These are phyloP conservation scores for Acanthamoeba royreba DNA, from an alignment of 208 protist species.

Conservation along the genomic window DNA sequence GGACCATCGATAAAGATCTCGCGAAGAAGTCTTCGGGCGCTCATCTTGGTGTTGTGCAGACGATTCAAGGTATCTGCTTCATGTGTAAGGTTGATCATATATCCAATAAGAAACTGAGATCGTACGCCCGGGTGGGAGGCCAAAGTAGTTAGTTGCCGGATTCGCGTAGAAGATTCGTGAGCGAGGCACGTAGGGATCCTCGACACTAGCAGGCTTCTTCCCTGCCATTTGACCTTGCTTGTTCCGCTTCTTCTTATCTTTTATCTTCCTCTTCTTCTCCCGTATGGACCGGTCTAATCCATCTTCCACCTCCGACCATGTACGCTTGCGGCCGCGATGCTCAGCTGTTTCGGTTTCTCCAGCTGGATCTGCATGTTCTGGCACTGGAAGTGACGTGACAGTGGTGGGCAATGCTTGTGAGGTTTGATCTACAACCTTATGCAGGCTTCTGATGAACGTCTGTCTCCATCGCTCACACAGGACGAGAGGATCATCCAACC, in stretches of 20 bases:
- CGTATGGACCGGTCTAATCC: background rate
- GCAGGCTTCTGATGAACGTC: background rate
- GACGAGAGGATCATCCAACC: background rate
- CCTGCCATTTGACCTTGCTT: background rate
- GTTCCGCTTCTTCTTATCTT: background rate
- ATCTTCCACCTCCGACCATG: background rate
- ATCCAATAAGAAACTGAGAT: background rate
- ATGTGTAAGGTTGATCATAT: background rate
- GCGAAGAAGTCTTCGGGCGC: background rate
- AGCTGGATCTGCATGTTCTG: background rate
- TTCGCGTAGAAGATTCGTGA: constrained; percentile 38
- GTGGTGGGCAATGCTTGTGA: no score
- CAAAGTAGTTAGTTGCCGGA: background rate
- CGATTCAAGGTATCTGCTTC: background rate
- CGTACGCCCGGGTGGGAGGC: background rate
- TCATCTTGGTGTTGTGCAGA: background rate
- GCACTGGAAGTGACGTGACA: no score
- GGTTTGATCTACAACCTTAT: no score
- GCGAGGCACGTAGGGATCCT: background rate
- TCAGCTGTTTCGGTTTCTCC: no score
- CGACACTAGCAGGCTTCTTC: background rate
- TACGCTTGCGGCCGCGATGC: no score
- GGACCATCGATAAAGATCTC: background rate
- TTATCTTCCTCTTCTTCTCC: background rate
- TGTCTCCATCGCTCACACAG: background rate